These are phyloP conservation scores for Ophiognomonia clavigignenti-juglandacearum DNA, from an alignment of 2,329 filamentous ascomycete genomes.

Conservation along the genomic window DNA sequence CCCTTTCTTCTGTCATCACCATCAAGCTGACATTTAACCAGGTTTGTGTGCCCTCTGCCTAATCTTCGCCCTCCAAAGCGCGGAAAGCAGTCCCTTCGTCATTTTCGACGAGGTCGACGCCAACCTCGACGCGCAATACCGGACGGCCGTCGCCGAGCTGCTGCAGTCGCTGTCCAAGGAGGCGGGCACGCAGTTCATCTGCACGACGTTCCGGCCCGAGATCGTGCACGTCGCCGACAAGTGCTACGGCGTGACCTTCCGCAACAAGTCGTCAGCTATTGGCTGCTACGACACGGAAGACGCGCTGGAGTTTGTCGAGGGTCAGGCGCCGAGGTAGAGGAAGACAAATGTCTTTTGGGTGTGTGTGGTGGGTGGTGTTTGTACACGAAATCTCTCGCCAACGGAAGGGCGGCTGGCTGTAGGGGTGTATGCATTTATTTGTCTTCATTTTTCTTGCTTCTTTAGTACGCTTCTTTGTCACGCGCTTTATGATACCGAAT, in stretches of 20 bases:
- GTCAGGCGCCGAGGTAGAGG: constrained; percentile 49
- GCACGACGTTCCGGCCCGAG: constrained; percentile 96
- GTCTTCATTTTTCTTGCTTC: too few relatives aligned
- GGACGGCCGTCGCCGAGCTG: constrained; percentile 89
- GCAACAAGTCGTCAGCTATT: constrained; percentile 90
- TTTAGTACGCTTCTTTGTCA: too few relatives aligned
- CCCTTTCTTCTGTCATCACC: not conserved
- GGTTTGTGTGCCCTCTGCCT: constrained; percentile 94
- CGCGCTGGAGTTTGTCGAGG: constrained; percentile 90
- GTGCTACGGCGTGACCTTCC: constrained; percentile 93
- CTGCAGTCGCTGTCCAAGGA: constrained; percentile 71
- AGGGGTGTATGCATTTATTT: too few relatives aligned
- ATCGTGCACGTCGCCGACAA: constrained; percentile 95
- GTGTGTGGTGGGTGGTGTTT: too few relatives aligned
- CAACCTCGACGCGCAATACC: constrained; percentile 96
- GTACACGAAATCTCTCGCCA: too few relatives aligned
- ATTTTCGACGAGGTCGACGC: constrained; percentile 99
- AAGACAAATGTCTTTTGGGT: too few relatives aligned
- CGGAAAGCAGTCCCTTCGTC: constrained; percentile 96
- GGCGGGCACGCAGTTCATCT: constrained; percentile 80
- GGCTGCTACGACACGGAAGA: constrained; percentile 84
- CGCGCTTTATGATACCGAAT: too few relatives aligned
- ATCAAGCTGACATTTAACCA: constrained; percentile 28
- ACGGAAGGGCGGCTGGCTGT: too few relatives aligned
- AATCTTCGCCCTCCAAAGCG: constrained; percentile 98